Conservation (phyloP, 2,329 filamentous ascomycete species). For the Myriosclerotinia duriaeana region DNA sequence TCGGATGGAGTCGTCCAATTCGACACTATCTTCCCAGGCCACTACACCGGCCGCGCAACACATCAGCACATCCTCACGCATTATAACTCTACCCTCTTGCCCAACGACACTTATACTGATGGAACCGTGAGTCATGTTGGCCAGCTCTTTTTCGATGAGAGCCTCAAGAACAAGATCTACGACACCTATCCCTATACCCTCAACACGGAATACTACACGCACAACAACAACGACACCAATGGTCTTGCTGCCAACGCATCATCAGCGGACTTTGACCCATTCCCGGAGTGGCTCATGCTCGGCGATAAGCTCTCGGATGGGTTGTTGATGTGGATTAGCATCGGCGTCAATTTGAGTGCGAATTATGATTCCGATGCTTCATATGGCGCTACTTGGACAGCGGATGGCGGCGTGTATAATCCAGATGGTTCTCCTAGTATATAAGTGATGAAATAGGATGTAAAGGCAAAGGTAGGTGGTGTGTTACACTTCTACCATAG, state of each 20-base stretch:
- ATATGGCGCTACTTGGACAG: conserved; percentile 27
- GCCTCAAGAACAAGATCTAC: too few relatives aligned
- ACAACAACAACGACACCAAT: conserved; percentile 53
- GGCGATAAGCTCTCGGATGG: conserved; percentile 54
- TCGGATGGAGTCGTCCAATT: conserved; percentile 47
- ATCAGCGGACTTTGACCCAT: conserved; percentile 49
- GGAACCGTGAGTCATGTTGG: conserved; percentile 47
- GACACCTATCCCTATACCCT: too few relatives aligned
- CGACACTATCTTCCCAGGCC: conserved; percentile 48
- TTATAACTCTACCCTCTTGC: conserved; percentile 25
- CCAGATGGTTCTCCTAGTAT: conserved; percentile 5
- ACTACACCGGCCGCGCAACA: conserved; percentile 47
- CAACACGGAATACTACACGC: conserved; percentile 41
- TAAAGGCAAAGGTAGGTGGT: too few relatives aligned
- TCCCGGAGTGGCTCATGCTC: conserved; percentile 58
- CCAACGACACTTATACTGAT: conserved; percentile 52
- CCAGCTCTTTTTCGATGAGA: conserved; percentile 61
- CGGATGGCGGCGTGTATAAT: conserved; percentile 31
- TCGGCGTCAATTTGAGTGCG: conserved; percentile 41
- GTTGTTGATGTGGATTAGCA: conserved; percentile 54
- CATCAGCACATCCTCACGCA: conserved; percentile 46
- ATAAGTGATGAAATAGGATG: too few relatives aligned
- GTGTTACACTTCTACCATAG: too few relatives aligned
- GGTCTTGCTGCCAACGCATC: conserved; percentile 46
- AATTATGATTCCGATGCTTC: conserved; percentile 26